Percentiles rank a stretch among this genome's conserved stretches.
Evolutionary conservation across 2,329 filamentous ascomycete species (phyloP).

Genomic region (Pseudogymnoascus sp.): DNA sequence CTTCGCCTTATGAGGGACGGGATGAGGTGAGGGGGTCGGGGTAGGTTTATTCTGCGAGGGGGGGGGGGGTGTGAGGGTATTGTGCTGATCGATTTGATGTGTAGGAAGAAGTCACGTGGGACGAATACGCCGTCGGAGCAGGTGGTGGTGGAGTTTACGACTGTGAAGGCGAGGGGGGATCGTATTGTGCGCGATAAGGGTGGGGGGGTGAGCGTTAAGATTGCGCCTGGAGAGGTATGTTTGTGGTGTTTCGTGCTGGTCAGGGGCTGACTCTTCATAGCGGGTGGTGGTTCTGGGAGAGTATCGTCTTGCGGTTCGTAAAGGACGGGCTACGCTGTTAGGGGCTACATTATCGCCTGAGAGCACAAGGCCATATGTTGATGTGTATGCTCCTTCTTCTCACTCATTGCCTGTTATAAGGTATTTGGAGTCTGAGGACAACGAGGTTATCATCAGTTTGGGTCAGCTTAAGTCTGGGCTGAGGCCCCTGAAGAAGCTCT

Average conservation of each 20-base stretch:
- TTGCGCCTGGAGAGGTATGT: slow-evolving; percentile 39
- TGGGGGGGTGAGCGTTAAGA: slow-evolving; percentile 30
- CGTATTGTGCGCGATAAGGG: background rate
- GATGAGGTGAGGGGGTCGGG: background rate
- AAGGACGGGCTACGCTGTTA: slow-evolving; percentile 55
- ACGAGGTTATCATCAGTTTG: slow-evolving; percentile 46
- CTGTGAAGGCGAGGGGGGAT: background rate
- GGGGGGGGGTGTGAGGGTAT: background rate
- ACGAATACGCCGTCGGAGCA: slow-evolving; percentile 1
- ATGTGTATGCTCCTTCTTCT: slow-evolving; percentile 56
- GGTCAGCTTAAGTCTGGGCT: slow-evolving; percentile 42
- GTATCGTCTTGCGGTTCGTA: slow-evolving; percentile 53
- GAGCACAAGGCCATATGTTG: slow-evolving; percentile 22
- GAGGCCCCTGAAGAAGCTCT: slow-evolving; percentile 47
- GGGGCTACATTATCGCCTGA: slow-evolving; percentile 52
- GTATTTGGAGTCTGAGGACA: slow-evolving; percentile 36
- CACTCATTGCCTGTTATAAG: slow-evolving; percentile 61
- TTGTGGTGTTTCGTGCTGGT: background rate
- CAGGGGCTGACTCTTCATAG: background rate
- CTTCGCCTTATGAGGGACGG: slow-evolving; percentile 2
- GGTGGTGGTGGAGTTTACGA: slow-evolving; percentile 1
- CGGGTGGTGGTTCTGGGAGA: slow-evolving; percentile 57
- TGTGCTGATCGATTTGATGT: background rate
- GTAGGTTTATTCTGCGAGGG: background rate
- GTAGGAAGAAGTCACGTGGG: slow-evolving; percentile 2